Evolutionary conservation across 768 basidiomycete species (phyloP), one percentile per base, ranked within the genome.

Genomic region (Mycena galericulata): DNA sequence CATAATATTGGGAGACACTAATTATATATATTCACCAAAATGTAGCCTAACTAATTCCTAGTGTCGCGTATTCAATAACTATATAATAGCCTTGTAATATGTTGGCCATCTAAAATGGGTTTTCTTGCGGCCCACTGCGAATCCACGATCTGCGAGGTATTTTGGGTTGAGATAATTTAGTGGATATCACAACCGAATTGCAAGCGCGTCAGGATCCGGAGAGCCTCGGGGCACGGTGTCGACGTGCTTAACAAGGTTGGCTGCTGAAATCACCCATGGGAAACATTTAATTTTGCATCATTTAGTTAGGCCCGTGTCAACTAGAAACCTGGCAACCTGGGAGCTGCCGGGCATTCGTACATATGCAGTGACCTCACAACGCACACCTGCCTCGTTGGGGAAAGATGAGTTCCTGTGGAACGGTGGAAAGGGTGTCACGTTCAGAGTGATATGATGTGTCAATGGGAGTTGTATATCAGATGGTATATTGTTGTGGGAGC

Each of bases 301-400:
- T 57, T 36, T 26, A 26, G 20, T 22, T 29, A n/a, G n/a, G 30
- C 53, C 34, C 49, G 73, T 67, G 32, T 71, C 62, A 34, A 75
- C 62, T 30, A 47, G 29, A 36, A 76, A 76, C 27, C 40, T 65
- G 15, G 41, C 63, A 29, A 70, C 38, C 32, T 60, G 65, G 9
- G 71, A 66, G 45, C 67, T 69, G 26, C 73, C 69, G 18, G 76
- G 71, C n/a, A 76, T 79, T 53, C 78, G 75, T 26, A 79, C 47
- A 38, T 79, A 55, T 63, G 79, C 78, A 59, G 50, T 63, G 20
- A 80, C 68, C 59, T 73, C 71, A 40, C 72, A 26, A 30, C 60
- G 67, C 50, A 69, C 53, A 65, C 71, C 50, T 53, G 64, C 46
- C 46, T 76, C 73, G 55, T 68, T 65, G 41, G 71, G 68, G 60